A percentile compares a stretch with the other conserved stretches of the same genome.
Conservation (phyloP, 345 rosid genomes). For the Firmiana major region DNA sequence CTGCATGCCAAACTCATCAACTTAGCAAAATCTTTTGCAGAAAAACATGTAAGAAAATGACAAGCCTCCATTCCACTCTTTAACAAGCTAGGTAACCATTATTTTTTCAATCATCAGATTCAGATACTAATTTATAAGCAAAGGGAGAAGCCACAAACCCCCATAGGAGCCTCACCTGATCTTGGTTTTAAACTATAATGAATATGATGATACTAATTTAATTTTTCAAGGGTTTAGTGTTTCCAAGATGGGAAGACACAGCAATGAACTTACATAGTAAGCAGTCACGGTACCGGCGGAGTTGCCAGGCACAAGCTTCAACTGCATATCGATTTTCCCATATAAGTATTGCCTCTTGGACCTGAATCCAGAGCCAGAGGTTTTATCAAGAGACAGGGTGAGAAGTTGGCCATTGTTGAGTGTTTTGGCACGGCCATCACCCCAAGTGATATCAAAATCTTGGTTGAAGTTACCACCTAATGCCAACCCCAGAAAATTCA, state of each 20-base stretch:
- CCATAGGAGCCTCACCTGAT: no score
- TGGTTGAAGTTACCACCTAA: slow-evolving; percentile 31
- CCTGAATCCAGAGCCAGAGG: slow-evolving; percentile 47
- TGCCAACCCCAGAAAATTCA: background rate
- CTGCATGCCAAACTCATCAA: slow-evolving; percentile 22
- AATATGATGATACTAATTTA: no score
- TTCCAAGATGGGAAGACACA: background rate
- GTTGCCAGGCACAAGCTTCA: slow-evolving; percentile 45
- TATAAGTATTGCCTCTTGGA: slow-evolving; percentile 43
- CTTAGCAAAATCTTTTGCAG: background rate
- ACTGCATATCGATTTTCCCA: slow-evolving; percentile 43
- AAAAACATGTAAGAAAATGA: background rate
- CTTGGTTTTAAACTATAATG: no score
- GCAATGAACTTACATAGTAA: slow-evolving; percentile 40
- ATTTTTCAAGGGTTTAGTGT: no score
- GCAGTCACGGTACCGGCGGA: slow-evolving; percentile 50
- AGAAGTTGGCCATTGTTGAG: slow-evolving; percentile 39
- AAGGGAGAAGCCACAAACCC: no score
- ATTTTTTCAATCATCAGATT: no score
- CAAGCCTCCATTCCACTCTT: background rate
- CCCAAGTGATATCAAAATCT: slow-evolving; percentile 49
- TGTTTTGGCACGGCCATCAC: slow-evolving; percentile 43
- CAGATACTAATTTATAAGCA: no score
- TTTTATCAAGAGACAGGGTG: slow-evolving; percentile 38
- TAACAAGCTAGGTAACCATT: no score